Evolutionary conservation across 176 grass and related monocot species (phyloP), one percentile per base, ranked within the genome.

Genomic region (Hsuehochloa calcarea): DNA sequence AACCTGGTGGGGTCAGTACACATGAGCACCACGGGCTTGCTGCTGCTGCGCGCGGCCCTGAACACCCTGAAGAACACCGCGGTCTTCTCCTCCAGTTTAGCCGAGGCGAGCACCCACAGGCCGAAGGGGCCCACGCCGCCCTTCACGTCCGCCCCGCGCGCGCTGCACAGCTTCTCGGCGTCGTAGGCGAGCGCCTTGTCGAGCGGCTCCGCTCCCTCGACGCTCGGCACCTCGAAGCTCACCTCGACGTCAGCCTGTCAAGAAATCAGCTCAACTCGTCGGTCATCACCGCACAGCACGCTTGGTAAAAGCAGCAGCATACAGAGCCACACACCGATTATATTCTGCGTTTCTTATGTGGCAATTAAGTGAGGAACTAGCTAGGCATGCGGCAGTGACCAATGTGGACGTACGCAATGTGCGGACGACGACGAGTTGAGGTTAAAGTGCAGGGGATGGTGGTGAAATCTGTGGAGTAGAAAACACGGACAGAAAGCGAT

Each of bases 111-210:
- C 78, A 94, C 92, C 82, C 82, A 88, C 31, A 97, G 81, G 1
- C 95, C 95, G 70, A 97, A 97, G 17, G 92, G 95, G 19, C 95
- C 95, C 6, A 92, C 84, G 50, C 90, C 90, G 68, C 94, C 92
- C 46, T 58, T 76, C 43, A 58, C 88, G n/a, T 46, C 77, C 3
- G 88, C 88, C 3, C 88, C 89, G 54, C 56, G 89, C 39, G 14
- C 25, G 27, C 75, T 78, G 80, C 92, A 94, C 5, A 94, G 87
- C 45, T 44, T 59, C 82, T 94, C 61, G 8, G 95, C 88, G 65
- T 97, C 84, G 64, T 70, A 64, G 12, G 72, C 76, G 35, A 92
- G 85, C 55, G 72, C 82, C 38, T 74, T 77, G 82, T 94, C 87
- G 23, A 91, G 82, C 47, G 72, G 8, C 83, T 97, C 92, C 11